phyloP scores from a whole-genome alignment of 495 filamentous ascomycete genomes.

The Choiromyces venosus region DNA sequence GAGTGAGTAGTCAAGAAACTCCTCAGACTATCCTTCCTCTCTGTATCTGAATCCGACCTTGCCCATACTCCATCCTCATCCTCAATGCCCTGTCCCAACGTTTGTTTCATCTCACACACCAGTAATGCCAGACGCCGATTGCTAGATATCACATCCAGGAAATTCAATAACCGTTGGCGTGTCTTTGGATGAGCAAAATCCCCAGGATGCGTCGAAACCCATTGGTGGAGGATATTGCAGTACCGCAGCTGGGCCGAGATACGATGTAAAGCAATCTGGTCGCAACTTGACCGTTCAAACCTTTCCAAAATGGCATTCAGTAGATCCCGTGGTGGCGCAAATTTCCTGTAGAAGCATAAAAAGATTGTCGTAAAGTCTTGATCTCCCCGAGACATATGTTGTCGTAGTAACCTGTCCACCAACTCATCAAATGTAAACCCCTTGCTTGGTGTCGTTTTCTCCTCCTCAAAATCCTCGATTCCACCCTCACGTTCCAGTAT shows the following conservation, averaged over 20 bases:
- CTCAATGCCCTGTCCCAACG: conserved; percentile 60
- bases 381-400: conserved; percentile 78
- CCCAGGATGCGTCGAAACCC: conserved; percentile 84
- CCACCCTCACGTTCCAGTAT: conserved; percentile 51
- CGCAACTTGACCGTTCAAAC: conserved; percentile 61
- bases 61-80: conserved; percentile 81
- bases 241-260: conserved; percentile 75
- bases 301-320: conserved; percentile 66
- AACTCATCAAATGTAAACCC: conserved; percentile 80
- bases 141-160: conserved; percentile 62
- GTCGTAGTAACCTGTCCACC: conserved; percentile 73
- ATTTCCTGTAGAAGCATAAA: conserved; percentile 90
- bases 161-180: conserved; percentile 60
- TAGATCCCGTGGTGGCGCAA: conserved; percentile 71
- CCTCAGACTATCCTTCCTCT: conserved; percentile 43
- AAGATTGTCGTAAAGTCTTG: conserved; percentile 80
- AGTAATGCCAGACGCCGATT: conserved; percentile 74
- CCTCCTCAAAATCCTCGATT: conserved; percentile 37
- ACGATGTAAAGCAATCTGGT: conserved; percentile 60
- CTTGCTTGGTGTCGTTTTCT: conserved; percentile 47
- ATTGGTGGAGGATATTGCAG: conserved; percentile 76
- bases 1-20: conserved; percentile 47
- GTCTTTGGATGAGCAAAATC: conserved; percentile 84
- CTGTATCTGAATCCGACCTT: conserved; percentile 57
- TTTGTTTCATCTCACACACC: conserved; percentile 71